Base-by-base conservation (phyloP, 208 protist genomes). In the Jaenimonas drosophilae region DNA sequence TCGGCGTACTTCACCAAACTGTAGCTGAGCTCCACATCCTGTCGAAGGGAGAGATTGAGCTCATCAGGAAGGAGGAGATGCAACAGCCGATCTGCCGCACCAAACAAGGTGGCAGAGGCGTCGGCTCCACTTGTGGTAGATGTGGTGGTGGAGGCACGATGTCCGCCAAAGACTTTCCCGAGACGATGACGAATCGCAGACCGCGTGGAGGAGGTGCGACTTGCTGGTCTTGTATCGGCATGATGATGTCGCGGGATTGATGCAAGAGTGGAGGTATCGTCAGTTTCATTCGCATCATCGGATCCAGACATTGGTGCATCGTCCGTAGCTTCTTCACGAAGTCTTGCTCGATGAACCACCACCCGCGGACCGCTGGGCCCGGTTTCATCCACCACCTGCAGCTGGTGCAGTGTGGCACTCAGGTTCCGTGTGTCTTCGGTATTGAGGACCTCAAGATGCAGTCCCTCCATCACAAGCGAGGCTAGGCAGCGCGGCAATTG, bases 371-470 rank as follows among this genome's bases (percentile, higher is more conserved):
- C n/a, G n/a, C n/a, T n/a, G n/a, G 44, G 43, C 19, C 39, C 32
- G 23, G 65, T 48, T 46, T 74, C 71, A 40, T 89, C 72, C 12
- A 85, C 64, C 34, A 79, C 36, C 51, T 89, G 75, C 50, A 89
- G 45, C 42, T 70, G 71, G 37, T 77, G 72, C 0, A 89, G 41
- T 16, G 64, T 51, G 19, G 70, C 43, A 40, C 66, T 76, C 23
- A 66, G 42, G 23, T 52, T 78, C 44, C 53, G 53, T 16, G 59
- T 73, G 58, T 87, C 68, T 24, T 72, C 75, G 5, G 70, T 60
- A 9, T 62, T 51, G 6, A 87, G 59, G 17, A 52, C 59, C 31
- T 81, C 64, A 11, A 79, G 21, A 19, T 76, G 47, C 11, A 77
- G 27, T 6, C 69, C 74, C 25, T 85, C 67, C 26, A 87, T 17